Evolutionary conservation across 2,329 filamentous ascomycete genomes (phyloP).

Genomic region (Cladosporium oxysporum): DNA sequence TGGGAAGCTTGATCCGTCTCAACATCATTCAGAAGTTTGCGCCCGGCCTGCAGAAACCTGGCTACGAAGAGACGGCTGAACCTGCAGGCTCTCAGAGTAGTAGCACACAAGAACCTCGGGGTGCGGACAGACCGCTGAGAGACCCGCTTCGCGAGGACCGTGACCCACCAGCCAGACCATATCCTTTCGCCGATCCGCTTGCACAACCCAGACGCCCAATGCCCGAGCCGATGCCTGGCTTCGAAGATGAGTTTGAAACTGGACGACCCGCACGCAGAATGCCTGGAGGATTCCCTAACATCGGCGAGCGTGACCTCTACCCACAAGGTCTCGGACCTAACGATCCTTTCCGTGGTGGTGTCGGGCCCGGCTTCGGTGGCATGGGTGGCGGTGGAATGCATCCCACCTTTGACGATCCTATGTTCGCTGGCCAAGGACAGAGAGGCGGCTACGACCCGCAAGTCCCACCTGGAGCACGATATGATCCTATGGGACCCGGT

Average conservation of each 20-base stretch:
- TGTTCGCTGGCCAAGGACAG: slow-evolving; percentile 64
- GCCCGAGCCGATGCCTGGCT: slow-evolving; percentile 77
- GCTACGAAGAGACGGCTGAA: slow-evolving; percentile 64
- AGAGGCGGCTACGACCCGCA: slow-evolving; percentile 63
- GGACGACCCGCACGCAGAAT: slow-evolving; percentile 63
- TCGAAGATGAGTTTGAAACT: slow-evolving; percentile 90
- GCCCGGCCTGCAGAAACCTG: slow-evolving; percentile 74
- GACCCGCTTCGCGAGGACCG: slow-evolving; percentile 51
- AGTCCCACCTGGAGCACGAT: slow-evolving; percentile 84
- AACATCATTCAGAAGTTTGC: slow-evolving; percentile 83
- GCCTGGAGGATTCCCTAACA: slow-evolving; percentile 47
- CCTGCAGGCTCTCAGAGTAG: slow-evolving; percentile 23
- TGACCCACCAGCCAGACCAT: slow-evolving; percentile 65
- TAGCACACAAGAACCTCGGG: slow-evolving; percentile 21
- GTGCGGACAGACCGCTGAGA: slow-evolving; percentile 39
- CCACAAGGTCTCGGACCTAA: slow-evolving; percentile 82
- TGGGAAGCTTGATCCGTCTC: slow-evolving; percentile 72
- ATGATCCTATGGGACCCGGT: slow-evolving; percentile 81
- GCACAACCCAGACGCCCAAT: slow-evolving; percentile 61
- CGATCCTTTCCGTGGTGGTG: slow-evolving; percentile 72
- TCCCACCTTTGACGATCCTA: slow-evolving; percentile 87
- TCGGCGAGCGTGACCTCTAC: slow-evolving; percentile 85
- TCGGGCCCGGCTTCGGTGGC: slow-evolving; percentile 51
- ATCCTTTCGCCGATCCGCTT: slow-evolving; percentile 63
- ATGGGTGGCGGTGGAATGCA: slow-evolving; percentile 83